Evolutionary conservation across 163 green algal genomes (phyloP).

Genomic region (Trebouxia gelatinosa): DNA sequence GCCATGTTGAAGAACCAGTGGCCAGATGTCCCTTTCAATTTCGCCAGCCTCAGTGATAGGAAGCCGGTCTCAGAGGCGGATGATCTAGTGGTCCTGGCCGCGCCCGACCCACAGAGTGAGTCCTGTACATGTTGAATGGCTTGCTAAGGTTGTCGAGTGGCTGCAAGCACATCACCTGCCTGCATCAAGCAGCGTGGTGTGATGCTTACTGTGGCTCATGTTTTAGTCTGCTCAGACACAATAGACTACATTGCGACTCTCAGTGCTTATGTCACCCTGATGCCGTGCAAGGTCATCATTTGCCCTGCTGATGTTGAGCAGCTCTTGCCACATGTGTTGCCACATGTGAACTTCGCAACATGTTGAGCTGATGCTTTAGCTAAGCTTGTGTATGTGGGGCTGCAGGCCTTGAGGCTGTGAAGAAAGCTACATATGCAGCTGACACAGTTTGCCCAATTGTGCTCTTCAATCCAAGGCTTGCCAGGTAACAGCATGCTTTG

Average conservation of each 20-base stretch:
- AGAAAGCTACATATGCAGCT: conserved; percentile 16
- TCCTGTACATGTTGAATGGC: no score
- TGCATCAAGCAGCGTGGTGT: no score
- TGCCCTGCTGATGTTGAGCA: no score
- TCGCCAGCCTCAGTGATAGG: conserved; percentile 67
- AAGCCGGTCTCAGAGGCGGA: conserved; percentile 63
- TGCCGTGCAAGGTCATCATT: no score
- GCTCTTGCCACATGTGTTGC: no score
- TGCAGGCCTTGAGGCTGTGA: conserved; percentile 31
- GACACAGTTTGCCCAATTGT: conserved; percentile 40
- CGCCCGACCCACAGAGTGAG: conserved; percentile 75
- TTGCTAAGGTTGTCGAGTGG: no score
- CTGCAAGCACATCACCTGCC: no score
- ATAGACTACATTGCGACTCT: no score
- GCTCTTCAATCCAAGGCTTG: conserved; percentile 72
- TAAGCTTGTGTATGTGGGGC: not conserved
- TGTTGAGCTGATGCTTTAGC: not conserved
- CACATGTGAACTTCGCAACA: no score
- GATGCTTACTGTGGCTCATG: no score
- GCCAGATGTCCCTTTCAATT: conserved; percentile 62
- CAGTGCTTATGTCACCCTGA: no score
- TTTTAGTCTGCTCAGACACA: no score
- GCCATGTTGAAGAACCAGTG: conserved; percentile 87
- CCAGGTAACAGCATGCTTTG: conserved; percentile 32
- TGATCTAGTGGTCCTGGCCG: conserved; percentile 81